Conservation (phyloP, 495 filamentous ascomycete genomes). For the Trichoderma virens region DNA sequence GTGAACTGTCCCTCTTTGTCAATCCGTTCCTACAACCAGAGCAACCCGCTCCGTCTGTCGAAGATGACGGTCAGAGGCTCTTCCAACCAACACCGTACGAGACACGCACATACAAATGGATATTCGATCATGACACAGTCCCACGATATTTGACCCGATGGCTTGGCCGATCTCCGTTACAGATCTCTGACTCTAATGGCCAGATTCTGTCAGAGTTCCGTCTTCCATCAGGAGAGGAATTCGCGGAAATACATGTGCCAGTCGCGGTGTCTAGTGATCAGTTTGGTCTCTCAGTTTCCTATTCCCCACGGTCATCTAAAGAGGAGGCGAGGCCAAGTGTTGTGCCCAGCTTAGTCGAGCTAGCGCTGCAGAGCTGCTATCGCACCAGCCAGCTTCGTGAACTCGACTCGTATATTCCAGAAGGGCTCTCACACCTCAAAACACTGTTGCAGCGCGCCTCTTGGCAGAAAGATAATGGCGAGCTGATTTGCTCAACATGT, state of each 20-base stretch:
- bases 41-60: neutral
- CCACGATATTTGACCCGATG: too few relatives aligned
- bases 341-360: slow-evolving; percentile 23
- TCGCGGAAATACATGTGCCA: slow-evolving; percentile 18
- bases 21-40: slow-evolving; percentile 40
- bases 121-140: too few relatives aligned
- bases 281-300: slow-evolving; percentile 2
- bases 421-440: slow-evolving; percentile 10
- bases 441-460: neutral
- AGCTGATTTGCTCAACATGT: slow-evolving; percentile 4
- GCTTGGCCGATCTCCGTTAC: slow-evolving; percentile 22
- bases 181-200: slow-evolving; percentile 25
- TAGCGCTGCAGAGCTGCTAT: slow-evolving; percentile 18
- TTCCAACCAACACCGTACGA: neutral
- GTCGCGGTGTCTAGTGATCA: neutral
- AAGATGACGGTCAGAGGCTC: neutral
- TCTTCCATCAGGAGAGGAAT: slow-evolving; percentile 6
- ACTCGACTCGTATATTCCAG: slow-evolving; percentile 14
- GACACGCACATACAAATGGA: neutral
- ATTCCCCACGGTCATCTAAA: slow-evolving; percentile 12
- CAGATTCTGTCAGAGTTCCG: slow-evolving; percentile 20
- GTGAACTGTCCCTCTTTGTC: slow-evolving; percentile 31
- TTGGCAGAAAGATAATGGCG: neutral
- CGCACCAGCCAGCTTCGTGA: slow-evolving; percentile 15
- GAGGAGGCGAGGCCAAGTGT: slow-evolving; percentile 8